Conservation (phyloP, 1,284 basidiomycete species). For the Leccinum fallax region DNA sequence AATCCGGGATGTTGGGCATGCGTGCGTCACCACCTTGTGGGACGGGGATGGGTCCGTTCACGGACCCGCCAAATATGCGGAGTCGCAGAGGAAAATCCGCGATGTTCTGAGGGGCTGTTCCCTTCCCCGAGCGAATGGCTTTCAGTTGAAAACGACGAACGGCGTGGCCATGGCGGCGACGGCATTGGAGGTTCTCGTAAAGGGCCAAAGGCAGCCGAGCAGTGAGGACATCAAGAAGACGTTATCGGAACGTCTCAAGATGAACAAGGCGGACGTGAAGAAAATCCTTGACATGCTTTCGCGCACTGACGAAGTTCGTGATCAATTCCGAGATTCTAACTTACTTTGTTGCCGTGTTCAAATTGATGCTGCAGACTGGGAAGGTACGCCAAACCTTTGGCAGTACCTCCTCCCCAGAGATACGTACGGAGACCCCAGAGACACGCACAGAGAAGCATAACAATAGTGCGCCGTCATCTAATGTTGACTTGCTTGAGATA, state of each 20-base stretch:
- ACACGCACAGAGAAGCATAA: too few species aligned
- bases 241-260: neutral
- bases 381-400: too few species aligned
- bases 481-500: too few species aligned
- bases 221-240: neutral
- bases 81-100: slow-evolving; percentile 8
- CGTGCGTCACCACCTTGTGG: neutral
- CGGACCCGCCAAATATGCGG: neutral
- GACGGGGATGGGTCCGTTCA: neutral
- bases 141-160: neutral
- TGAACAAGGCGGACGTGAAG: neutral
- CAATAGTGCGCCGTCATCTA: too few species aligned
- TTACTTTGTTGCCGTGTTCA: too few species aligned
- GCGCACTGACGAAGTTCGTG: too few species aligned
- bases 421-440: too few species aligned
- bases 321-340: too few species aligned
- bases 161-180: neutral
- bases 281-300: neutral
- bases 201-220: neutral
- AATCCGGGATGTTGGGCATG: neutral
- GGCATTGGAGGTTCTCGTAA: neutral
- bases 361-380: too few species aligned
- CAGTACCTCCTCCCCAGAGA: too few species aligned
- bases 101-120: neutral
- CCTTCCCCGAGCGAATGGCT: neutral